Base-by-base conservation (phyloP, 495 filamentous ascomycete species). In the Oidiodendron maius region DNA sequence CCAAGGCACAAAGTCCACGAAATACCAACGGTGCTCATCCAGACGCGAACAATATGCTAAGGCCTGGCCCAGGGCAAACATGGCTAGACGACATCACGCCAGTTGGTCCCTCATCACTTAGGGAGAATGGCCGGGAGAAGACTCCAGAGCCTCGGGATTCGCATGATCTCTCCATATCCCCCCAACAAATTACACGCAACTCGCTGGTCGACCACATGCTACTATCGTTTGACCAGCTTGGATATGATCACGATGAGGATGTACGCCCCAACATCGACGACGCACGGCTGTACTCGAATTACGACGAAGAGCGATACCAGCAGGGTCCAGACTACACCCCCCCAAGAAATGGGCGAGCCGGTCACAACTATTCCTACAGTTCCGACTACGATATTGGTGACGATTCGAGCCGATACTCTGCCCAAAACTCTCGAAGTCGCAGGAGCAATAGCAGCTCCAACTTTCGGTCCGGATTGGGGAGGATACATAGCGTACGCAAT, bases 181-280 rank as follows among this genome's bases (percentile, higher is more conserved):
- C 83, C 40, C 73, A 82, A 47, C 83, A 89, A 61, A 80, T 84
- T 52, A 83, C 82, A 22, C 81, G 90, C 41, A 86, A 89, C 55
- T 95, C 90, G 18, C 81, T 96, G 39, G 85, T 96, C 36, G 86
- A 91, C 64, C 91, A 95, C 59, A 89, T 96, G 81, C 77, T 96
- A 11, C 75, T 90, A 24, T 95, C 91, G 15, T 78, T 96, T 49
- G 89, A 94, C 64, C 84, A 87, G 68, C 78, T 89, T 60, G 77
- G 75, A 10, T 69, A 77, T 48, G 73, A 77, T 4, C 75, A 75
- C 50, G 62, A 54, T n/a, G 51, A 52, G 34, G 59, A 36, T 5
- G 41, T 41, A 40, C 52, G 54, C 24, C 49, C 53, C 0, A 57
- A 52, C 18, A 42, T 55, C 3, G 58, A 62, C 15, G 53, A 62